phyloP scores from a whole-genome alignment of 768 basidiomycete species.

The Lepiota brunneoincarnata region DNA sequence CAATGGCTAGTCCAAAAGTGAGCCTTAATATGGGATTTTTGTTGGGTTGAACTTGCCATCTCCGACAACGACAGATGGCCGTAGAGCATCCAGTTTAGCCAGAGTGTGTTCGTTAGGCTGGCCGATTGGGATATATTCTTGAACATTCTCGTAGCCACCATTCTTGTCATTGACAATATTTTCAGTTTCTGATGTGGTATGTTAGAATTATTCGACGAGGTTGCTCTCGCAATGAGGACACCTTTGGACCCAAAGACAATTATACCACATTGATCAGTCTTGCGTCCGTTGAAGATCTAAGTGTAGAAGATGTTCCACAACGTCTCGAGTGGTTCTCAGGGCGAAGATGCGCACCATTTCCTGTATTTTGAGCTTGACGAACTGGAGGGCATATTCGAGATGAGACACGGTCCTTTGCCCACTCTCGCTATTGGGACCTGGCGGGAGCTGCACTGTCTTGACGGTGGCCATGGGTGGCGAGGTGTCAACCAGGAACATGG shows the following conservation, averaged over 20 bases:
- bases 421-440: slow-evolving; percentile 48
- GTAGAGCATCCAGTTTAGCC: slow-evolving; percentile 58
- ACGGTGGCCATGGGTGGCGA: slow-evolving; percentile 80
- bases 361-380: slow-evolving; percentile 86
- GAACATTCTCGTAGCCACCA: slow-evolving; percentile 73
- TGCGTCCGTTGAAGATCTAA: slow-evolving; percentile 87
- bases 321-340: neutral
- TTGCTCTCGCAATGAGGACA: slow-evolving; percentile 14
- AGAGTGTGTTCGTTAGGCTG: slow-evolving; percentile 67
- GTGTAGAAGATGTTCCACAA: slow-evolving; percentile 5
- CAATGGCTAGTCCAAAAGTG: slow-evolving; percentile 56
- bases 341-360: slow-evolving; percentile 62
- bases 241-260: slow-evolving; percentile 85
- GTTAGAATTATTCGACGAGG: slow-evolving; percentile 4
- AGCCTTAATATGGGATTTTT: neutral
- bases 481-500: slow-evolving; percentile 87
- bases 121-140: slow-evolving; percentile 66
- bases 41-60: slow-evolving; percentile 52
- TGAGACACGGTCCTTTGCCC: slow-evolving; percentile 64
- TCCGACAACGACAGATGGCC: slow-evolving; percentile 53
- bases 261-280: slow-evolving; percentile 94
- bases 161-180: slow-evolving; percentile 60
- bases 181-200: slow-evolving; percentile 46
- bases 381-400: slow-evolving; percentile 81
- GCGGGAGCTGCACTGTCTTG: slow-evolving; percentile 54